Evolutionary conservation across 306 rosid genomes (phyloP).

Genomic region (Vigna hirtella): DNA sequence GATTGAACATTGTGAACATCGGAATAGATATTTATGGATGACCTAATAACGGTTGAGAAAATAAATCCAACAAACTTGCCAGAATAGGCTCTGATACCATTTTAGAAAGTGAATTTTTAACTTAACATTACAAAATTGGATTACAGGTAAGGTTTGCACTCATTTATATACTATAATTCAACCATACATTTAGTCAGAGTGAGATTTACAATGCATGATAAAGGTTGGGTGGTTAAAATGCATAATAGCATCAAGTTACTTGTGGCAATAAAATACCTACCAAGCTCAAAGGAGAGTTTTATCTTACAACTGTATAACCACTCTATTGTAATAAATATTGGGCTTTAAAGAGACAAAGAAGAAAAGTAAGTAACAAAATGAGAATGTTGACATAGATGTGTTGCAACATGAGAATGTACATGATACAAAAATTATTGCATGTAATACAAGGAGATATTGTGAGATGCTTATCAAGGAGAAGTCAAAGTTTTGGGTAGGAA

Average conservation of each 20-base stretch:
- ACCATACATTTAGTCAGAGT: too few relatives aligned
- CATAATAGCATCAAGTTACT: not conserved
- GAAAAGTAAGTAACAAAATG: not conserved
- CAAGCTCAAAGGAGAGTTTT: not conserved
- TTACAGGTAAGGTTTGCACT: too few relatives aligned
- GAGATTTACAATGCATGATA: not conserved
- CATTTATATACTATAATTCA: too few relatives aligned
- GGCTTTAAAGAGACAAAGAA: not conserved
- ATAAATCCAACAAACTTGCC: too few relatives aligned
- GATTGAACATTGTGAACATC: too few relatives aligned
- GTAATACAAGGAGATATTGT: not conserved
- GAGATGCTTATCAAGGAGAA: not conserved
- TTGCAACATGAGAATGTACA: not conserved
- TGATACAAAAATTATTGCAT: not conserved
- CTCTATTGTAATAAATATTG: not conserved
- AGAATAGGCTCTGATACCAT: too few relatives aligned
- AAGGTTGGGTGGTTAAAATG: not conserved
- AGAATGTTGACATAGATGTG: not conserved
- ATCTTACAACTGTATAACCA: not conserved
- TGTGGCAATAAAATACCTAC: not conserved
- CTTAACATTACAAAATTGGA: too few relatives aligned
- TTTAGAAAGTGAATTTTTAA: too few relatives aligned
- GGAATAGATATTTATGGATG: too few relatives aligned
- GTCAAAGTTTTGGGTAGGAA: not conserved
- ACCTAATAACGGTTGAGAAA: too few relatives aligned